A percentile compares a stretch with the other conserved stretches of the same genome.
Evolutionary conservation across 768 basidiomycete species (phyloP).

Genomic region (Guyanaporus albipodus): DNA sequence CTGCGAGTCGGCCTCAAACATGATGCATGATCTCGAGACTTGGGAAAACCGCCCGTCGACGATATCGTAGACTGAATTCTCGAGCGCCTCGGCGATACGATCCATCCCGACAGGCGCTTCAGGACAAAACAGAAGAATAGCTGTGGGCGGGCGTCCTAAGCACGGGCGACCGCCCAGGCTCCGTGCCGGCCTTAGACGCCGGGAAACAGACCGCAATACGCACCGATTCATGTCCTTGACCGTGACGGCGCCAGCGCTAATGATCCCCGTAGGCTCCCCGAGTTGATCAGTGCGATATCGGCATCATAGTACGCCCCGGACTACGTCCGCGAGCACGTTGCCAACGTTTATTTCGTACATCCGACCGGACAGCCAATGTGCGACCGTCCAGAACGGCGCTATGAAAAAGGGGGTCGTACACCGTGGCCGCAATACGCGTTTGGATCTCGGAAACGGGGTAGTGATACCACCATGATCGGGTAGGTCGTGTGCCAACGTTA

Average conservation of each 20-base stretch:
- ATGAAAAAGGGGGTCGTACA: constrained; percentile 1
- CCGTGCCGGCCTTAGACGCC: background rate
- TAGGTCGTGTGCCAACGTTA: background rate
- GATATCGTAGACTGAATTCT: constrained; percentile 4
- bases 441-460: background rate
- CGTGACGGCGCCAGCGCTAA: constrained; percentile 1
- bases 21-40: constrained; percentile 1
- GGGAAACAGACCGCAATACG: background rate
- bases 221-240: constrained; percentile 16
- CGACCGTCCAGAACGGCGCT: constrained; percentile 5
- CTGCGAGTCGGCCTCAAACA: constrained; percentile 1
- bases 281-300: constrained; percentile 12
- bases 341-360: constrained; percentile 2
- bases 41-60: constrained; percentile 7
- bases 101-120: background rate
- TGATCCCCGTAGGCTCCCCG: constrained; percentile 5
- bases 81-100: constrained; percentile 7
- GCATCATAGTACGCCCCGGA: constrained; percentile 17
- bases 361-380: background rate
- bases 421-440: background rate
- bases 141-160: background rate
- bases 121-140: constrained; percentile 6
- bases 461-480: constrained; percentile 7
- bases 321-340: constrained; percentile 11
- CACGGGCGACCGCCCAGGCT: background rate